Evolutionary conservation across 371 early-diverging fungal species (phyloP), one percentile per base, ranked within the genome.

Genomic region (Mucor circinelloides): DNA sequence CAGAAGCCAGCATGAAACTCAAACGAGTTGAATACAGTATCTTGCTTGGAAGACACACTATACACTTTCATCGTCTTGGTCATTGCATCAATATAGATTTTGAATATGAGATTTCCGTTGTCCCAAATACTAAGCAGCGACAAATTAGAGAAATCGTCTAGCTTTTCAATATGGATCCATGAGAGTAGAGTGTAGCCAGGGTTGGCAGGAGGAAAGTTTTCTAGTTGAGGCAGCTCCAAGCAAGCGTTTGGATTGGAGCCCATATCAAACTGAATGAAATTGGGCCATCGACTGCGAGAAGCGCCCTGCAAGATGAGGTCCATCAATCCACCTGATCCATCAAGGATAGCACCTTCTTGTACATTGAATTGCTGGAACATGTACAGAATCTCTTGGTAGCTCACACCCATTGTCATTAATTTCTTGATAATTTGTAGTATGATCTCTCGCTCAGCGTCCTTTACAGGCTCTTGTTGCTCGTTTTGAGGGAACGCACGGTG

Each of bases 161-260:
- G 82, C 12, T 76, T 72, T 68, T 91, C 88, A 28, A 93, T 84
- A 40, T 88, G 86, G 15, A 91, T 67, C 93, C 93, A 93, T 13
- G 73, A 65, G 65, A 89, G 62, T 25, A 90, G 72, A 0, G 90
- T 90, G 63, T 91, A 91, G 8, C 90, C 91, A 10, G 76, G 67
- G 19, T 66, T 83, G 10, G 75, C 56, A 1, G 87, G 88, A 1
- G 91, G 89, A 46, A 91, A 90, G 46, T 66, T 71, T 55, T 36
- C 66, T 44, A 65, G 66, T 10, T 32, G 70, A 58, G 64, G 79
- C 55, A 86, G 73, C 61, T 83, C 84, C 8, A 86, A 67, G 2
- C 78, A 84, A 31, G 79, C 78, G 58, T 73, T 70, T 12, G 81
- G 74, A 61, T 71, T 65, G 0, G 67, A 30, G 0, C 52, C 64